Base-by-base conservation (phyloP, 2,329 filamentous ascomycete genomes). In the Aspergillus vadensis region DNA sequence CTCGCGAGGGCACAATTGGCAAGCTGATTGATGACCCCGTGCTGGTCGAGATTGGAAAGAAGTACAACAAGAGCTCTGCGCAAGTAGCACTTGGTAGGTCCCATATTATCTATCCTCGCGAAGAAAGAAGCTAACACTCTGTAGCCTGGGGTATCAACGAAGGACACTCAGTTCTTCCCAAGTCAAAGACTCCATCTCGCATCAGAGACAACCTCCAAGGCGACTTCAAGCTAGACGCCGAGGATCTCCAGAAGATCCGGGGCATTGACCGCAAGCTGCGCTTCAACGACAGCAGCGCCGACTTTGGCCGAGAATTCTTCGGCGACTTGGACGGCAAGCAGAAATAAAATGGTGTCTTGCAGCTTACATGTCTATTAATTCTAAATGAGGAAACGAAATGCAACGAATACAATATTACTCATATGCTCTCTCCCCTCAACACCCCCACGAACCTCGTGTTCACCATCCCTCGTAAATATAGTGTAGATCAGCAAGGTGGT, bases 261-360 rank as follows among this genome's bases (percentile, higher is more conserved):
- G 68, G 63, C 0, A 76, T 88, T 19, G 85, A 89, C 69, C 86
- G 83, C 75, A 87, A 87, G 73, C 49, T 86, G 65, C 77, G 86
- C 44, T 88, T 88, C 69, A 88, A 88, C 58, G 85, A 88, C 69
- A 81, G 85, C 4, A 83, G 79, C 47, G 75, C 69, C 6, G 76
- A 74, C 21, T 88, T 88, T 75, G 81, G 84, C 3, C 85, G 82
- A 72, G 76, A 85, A 7, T 86, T 87, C 65, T 88, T 85, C 65
- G 66, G 70, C 1, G 85, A 86, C 71, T 67, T 88, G 58, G 86
- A 88, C 55, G 85, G 85, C 3, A 85, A 85, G 32, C 32, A 36
- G 50, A 56, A 61, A 50, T 63, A 41, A 44, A 38, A 9, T 43
- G 32, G 12, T 14, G 2, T 6, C 32, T 6, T 12, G 41, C 41